Conservation (phyloP, 768 basidiomycete genomes). For the Pleurotus citrinopileatus region DNA sequence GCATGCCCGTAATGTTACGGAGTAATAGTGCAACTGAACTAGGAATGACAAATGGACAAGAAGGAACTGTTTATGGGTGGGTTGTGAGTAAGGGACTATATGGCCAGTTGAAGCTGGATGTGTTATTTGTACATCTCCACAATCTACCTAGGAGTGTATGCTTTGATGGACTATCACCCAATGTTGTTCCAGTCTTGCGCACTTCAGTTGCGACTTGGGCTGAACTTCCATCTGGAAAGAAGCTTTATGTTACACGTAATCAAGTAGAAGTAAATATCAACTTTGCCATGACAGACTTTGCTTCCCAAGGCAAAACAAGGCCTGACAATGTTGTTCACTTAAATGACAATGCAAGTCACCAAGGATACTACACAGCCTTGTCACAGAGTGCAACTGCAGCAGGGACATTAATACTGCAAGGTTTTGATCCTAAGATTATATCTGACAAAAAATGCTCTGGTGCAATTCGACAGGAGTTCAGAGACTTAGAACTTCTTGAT, state of each 20-base stretch:
- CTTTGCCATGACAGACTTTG: slow-evolving; percentile 11
- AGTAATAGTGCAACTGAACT: slow-evolving; percentile 31
- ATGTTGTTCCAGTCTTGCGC: not conserved
- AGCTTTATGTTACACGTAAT: not conserved
- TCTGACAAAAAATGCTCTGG: slow-evolving; percentile 9
- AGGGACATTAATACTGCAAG: slow-evolving; percentile 9
- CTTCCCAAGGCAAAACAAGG: slow-evolving; percentile 10
- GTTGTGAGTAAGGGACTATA: slow-evolving; percentile 9
- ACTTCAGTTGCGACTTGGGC: not conserved
- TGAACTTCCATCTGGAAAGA: not conserved
- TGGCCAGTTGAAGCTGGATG: slow-evolving; percentile 19
- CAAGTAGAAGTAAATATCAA: not conserved
- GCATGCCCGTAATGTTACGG: slow-evolving; percentile 31
- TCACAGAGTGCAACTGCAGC: slow-evolving; percentile 9
- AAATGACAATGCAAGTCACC: not conserved
- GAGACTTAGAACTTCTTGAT: slow-evolving; percentile 19
- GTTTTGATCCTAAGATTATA: slow-evolving; percentile 7
- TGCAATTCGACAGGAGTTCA: slow-evolving; percentile 17
- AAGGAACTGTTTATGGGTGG: slow-evolving; percentile 26
- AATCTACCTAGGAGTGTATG: slow-evolving; percentile 19
- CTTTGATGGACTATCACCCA: not conserved
- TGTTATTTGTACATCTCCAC: slow-evolving; percentile 25
- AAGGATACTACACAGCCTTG: slow-evolving; percentile 8
- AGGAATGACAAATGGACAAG: slow-evolving; percentile 33
- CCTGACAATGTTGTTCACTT: slow-evolving; percentile 11